A percentile compares a stretch with the other conserved stretches of the same genome.
phyloP scores from a whole-genome alignment of 805 yeast genomes.

The Tanozyma kutaoensis region DNA sequence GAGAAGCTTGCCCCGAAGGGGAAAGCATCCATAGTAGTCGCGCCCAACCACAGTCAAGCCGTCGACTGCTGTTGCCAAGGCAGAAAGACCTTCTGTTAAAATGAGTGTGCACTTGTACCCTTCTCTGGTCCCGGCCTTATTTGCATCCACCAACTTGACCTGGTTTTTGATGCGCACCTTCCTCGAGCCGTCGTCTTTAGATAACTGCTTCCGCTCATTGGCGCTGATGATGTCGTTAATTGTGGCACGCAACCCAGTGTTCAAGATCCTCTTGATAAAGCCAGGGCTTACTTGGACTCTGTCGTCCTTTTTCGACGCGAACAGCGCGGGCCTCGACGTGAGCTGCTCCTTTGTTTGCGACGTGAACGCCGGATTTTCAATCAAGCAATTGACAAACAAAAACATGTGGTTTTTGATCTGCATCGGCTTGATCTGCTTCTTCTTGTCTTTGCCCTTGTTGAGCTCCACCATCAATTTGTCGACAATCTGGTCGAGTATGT shows the following conservation, averaged over 20 bases:
- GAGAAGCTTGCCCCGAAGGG: conserved; percentile 85
- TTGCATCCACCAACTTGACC: conserved; percentile 88
- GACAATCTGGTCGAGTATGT: conserved; percentile 73
- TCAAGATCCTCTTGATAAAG: conserved; percentile 57
- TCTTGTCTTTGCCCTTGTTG: conserved; percentile 36
- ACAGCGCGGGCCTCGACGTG: conserved; percentile 78
- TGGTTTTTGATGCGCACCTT: conserved; percentile 79
- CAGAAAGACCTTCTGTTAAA: conserved; percentile 96
- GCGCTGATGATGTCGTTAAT: conserved; percentile 74
- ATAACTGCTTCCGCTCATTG: conserved; percentile 78
- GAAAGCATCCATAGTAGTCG: conserved; percentile 90
- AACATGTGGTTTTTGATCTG: conserved; percentile 89
- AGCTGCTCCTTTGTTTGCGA: conserved; percentile 95
- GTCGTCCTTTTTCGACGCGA: conserved; percentile 69
- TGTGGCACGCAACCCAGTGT: conserved; percentile 60
- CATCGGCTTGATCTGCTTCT: conserved; percentile 67
- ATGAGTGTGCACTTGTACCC: conserved; percentile 88
- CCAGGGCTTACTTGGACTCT: too few species aligned
- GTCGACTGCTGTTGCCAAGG: conserved; percentile 79
- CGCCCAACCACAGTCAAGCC: conserved; percentile 93
- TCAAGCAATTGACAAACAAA: conserved; percentile 77
- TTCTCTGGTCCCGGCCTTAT: conserved; percentile 88
- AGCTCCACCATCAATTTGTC: conserved; percentile 61
- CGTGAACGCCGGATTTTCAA: conserved; percentile 94
- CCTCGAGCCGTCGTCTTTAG: conserved; percentile 78